Evolutionary conservation across 805 yeast species (phyloP).

Genomic region (Komagataella phaffii): DNA sequence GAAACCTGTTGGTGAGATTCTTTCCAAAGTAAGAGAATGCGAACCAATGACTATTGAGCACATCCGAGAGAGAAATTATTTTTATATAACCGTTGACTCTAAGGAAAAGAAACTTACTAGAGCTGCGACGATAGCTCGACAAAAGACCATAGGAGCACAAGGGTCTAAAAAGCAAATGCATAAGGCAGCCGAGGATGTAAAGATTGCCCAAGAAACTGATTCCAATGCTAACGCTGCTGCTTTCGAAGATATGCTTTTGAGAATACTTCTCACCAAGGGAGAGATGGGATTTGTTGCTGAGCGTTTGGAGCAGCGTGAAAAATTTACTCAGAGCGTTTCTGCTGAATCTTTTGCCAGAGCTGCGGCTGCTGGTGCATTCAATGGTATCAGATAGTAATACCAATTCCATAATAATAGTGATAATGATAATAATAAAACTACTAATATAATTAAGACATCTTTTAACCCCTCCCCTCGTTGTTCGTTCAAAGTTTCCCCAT

Average conservation of each 20-base stretch:
- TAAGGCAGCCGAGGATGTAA: constrained; percentile 28
- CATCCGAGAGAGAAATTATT: constrained; percentile 33
- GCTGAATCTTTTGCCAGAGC: constrained; percentile 10
- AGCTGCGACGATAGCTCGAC: constrained; percentile 41
- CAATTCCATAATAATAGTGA: neutral
- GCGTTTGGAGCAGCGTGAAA: constrained; percentile 49
- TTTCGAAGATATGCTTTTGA: constrained; percentile 57
- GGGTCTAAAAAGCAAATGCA: constrained; percentile 47
- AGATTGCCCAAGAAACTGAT: constrained; percentile 24
- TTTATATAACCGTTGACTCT: constrained; percentile 11
- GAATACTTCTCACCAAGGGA: constrained; percentile 44
- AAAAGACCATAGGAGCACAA: constrained; percentile 58
- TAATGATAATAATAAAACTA: too few species aligned
- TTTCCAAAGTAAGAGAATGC: constrained; percentile 43
- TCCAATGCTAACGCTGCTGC: constrained; percentile 22
- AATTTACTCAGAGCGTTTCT: constrained; percentile 18
- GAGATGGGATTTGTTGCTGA: constrained; percentile 44
- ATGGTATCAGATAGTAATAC: neutral
- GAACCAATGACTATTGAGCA: constrained; percentile 39
- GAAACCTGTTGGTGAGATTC: constrained; percentile 28
- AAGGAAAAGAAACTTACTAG: constrained; percentile 15
- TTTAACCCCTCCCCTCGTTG: neutral
- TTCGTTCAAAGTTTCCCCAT: neutral
- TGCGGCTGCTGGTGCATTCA: neutral
- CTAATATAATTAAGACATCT: too few species aligned